These are phyloP conservation scores for Backusella tarrabulga DNA, from an alignment of 192 early-diverging fungal genomes.

Conservation along the genomic window DNA sequence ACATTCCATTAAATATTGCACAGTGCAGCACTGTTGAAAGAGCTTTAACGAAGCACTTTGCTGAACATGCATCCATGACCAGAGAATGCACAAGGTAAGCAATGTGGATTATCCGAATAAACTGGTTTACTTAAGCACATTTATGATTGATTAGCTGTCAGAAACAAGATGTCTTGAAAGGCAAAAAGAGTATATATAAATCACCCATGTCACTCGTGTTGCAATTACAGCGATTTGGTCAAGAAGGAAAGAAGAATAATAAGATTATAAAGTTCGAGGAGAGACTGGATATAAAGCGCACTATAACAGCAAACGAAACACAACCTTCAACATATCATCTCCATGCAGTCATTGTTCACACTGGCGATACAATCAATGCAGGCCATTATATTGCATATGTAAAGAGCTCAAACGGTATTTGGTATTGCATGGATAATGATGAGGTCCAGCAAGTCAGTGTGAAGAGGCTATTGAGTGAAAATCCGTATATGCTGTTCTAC, in stretches of 20 bases:
- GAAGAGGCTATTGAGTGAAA: slow-evolving; percentile 64
- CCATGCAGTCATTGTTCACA: slow-evolving; percentile 76
- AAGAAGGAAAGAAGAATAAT: slow-evolving; percentile 42
- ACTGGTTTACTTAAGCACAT: not conserved
- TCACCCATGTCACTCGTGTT: slow-evolving; percentile 20
- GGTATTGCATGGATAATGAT: slow-evolving; percentile 81
- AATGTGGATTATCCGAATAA: not conserved
- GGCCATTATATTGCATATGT: slow-evolving; percentile 87
- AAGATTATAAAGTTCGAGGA: slow-evolving; percentile 28
- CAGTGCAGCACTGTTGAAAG: slow-evolving; percentile 63
- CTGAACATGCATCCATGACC: not conserved
- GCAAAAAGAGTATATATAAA: slow-evolving; percentile 18
- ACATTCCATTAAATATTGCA: slow-evolving; percentile 75
- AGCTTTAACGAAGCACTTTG: slow-evolving; percentile 61
- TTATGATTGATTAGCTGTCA: slow-evolving; percentile 9
- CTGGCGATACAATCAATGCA: slow-evolving; percentile 67
- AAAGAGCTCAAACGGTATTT: slow-evolving; percentile 71
- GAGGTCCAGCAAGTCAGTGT: slow-evolving; percentile 68
- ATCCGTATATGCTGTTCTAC: slow-evolving; percentile 81
- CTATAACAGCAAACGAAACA: slow-evolving; percentile 23
- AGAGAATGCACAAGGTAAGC: slow-evolving; percentile 9
- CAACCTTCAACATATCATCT: slow-evolving; percentile 56
- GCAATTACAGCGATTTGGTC: slow-evolving; percentile 25
- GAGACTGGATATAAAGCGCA: slow-evolving; percentile 20
- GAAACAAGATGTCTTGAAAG: not conserved